phyloP scores from a whole-genome alignment of 257 asterid genomes.

The Ligustrum vulgare region DNA sequence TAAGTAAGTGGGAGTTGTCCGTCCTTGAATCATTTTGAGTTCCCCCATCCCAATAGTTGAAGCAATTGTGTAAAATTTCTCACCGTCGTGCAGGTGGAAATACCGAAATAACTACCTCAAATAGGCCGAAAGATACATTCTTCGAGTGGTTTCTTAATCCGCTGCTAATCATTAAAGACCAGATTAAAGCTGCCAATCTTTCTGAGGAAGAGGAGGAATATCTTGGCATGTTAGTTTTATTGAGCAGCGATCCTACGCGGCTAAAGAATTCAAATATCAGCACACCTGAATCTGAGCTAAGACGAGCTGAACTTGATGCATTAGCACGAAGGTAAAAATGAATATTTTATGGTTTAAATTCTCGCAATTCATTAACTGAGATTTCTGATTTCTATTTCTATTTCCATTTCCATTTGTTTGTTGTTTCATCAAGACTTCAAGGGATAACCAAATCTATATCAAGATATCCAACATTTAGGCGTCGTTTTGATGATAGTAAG shows the following conservation, averaged over 20 bases:
- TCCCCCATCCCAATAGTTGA: neutral
- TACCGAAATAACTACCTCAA: slow-evolving; percentile 73
- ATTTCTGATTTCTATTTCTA: neutral
- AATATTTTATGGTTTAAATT: neutral
- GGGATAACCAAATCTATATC: slow-evolving; percentile 88
- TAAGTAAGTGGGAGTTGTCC: slow-evolving; percentile 45
- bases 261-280: slow-evolving; percentile 50
- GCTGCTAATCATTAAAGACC: slow-evolving; percentile 80
- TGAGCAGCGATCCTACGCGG: slow-evolving; percentile 59
- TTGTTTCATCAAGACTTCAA: slow-evolving; percentile 48
- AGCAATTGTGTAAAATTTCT: slow-evolving; percentile 3
- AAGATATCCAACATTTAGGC: slow-evolving; percentile 84
- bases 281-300: slow-evolving; percentile 58
- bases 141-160: slow-evolving; percentile 95
- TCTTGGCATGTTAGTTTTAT: slow-evolving; percentile 64
- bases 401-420: neutral
- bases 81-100: slow-evolving; percentile 46
- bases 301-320: slow-evolving; percentile 83
- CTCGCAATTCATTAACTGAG: neutral
- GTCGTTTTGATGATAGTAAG: slow-evolving; percentile 73
- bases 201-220: slow-evolving; percentile 78
- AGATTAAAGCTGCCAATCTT: slow-evolving; percentile 73
- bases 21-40: neutral
- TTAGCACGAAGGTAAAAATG: slow-evolving; percentile 75
- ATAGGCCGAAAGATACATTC: slow-evolving; percentile 77